Evolutionary conservation across 805 yeast species (phyloP).

Genomic region (Candida boleticola): DNA sequence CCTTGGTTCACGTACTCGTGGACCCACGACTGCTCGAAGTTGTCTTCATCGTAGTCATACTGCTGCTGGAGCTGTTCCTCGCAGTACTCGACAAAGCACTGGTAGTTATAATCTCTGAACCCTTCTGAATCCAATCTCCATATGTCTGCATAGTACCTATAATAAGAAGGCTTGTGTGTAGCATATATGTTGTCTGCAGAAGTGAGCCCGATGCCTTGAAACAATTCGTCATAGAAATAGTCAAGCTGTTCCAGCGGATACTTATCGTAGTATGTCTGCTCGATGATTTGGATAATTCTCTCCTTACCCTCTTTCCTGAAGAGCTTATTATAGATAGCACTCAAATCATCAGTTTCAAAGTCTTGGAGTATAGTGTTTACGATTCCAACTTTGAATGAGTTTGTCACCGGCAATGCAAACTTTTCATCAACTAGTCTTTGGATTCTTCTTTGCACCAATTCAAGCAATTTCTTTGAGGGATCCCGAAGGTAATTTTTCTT

Average conservation of each 20-base stretch:
- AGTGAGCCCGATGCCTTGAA: constrained; percentile 1
- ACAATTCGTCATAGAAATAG: constrained; percentile 11
- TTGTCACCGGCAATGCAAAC: background rate
- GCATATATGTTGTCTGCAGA: constrained; percentile 3
- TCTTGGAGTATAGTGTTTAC: constrained; percentile 17
- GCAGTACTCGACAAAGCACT: constrained; percentile 10
- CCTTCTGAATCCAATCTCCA: constrained; percentile 16
- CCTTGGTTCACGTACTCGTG: constrained; percentile 11
- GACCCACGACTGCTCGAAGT: background rate
- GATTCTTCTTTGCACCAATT: constrained; percentile 8
- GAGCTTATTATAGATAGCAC: constrained; percentile 9
- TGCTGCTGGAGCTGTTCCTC: constrained; percentile 12
- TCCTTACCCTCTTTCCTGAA: constrained; percentile 8
- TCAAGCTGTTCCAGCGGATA: constrained; percentile 17
- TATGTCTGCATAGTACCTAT: constrained; percentile 14
- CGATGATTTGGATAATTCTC: constrained; percentile 11
- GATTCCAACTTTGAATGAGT: constrained; percentile 15
- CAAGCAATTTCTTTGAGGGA: constrained; percentile 6
- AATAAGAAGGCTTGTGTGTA: constrained; percentile 15
- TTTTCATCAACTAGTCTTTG: constrained; percentile 7
- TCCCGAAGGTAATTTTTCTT: background rate
- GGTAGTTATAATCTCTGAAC: constrained; percentile 12
- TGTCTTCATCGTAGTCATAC: constrained; percentile 5
- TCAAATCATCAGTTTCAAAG: constrained; percentile 9
- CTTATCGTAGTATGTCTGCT: constrained; percentile 15